Base-by-base conservation (phyloP, 2,329 filamentous ascomycete species). In the Aspergillus niger region DNA sequence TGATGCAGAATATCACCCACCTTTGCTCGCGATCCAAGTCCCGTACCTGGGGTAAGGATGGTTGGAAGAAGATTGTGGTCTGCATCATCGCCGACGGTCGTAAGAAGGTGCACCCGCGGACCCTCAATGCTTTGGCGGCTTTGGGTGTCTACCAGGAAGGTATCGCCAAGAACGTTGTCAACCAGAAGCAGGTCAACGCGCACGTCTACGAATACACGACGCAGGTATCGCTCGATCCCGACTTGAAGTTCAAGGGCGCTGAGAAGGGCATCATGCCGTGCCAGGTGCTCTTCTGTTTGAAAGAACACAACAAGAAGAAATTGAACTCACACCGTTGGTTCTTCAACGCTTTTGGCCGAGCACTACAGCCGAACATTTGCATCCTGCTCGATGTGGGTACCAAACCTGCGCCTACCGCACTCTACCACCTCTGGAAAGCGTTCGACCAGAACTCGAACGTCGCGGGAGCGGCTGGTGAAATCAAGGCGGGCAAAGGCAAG, bases 141-240 rank as follows among this genome's bases (percentile, higher is more conserved):
- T 95, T 99, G 87, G 95, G 95, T 62, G 92, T 97, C 57, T 99
- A 99, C 77, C 95, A 99, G 77, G 91, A 97, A 73, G 95, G 96
- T 30, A 98, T 99, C 71, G 95, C 95, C 61, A 99, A 99, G 84
- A 99, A 99, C 76, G 88, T 91, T 74, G 95, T 99, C 82, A 99
- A 99, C 79, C 89, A 95, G 72, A 91, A 91, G 69, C 92, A 96
- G 63, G 95, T 99, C 50, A 94, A 93, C 66, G 94, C 93, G 0
- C 95, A 99, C 79, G 91, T 99, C 13, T 99, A 99, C 80, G 95
- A 99, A 76, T 99, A 99, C 79, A 99, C 95, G 0, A 98, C 95
- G 0, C 96, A 99, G 72, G 95, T 99, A 10, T 98, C 94, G 0
- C 85, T 99, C 8, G 95, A 99, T 74, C 86, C 93, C 0, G 94